phyloP scores from a whole-genome alignment of 371 early-diverging fungal genomes.

The Syncephalastrum sp. region DNA sequence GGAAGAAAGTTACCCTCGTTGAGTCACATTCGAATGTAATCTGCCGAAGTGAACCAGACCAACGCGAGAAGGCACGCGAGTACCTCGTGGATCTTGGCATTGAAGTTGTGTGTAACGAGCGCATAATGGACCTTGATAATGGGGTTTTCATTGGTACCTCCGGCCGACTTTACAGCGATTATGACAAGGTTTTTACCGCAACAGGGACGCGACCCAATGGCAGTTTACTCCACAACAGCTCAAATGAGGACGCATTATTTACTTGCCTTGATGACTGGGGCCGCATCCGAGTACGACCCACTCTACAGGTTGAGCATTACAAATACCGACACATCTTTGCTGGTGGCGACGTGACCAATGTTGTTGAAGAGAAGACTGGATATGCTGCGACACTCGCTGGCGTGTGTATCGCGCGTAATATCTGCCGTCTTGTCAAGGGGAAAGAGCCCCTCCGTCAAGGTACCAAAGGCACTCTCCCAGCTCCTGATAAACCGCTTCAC shows the following conservation, averaged over 20 bases:
- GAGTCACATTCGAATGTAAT: constrained; percentile 40
- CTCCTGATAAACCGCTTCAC: constrained; percentile 36
- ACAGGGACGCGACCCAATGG: constrained; percentile 44
- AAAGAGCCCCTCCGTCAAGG: constrained; percentile 44
- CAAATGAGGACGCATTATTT: constrained; percentile 9
- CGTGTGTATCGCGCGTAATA: constrained; percentile 50
- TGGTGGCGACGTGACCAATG: constrained; percentile 66
- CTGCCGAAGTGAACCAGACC: constrained; percentile 33
- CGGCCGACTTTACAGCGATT: constrained; percentile 31
- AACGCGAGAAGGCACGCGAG: constrained; percentile 44
- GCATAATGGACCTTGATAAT: constrained; percentile 29
- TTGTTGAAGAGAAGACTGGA: constrained; percentile 61
- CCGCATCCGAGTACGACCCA: constrained; percentile 54
- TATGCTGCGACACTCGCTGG: constrained; percentile 59
- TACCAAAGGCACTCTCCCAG: constrained; percentile 33
- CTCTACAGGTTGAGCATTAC: constrained; percentile 60
- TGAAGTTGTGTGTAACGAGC: constrained; percentile 61
- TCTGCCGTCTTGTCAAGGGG: constrained; percentile 46
- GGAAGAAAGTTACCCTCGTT: constrained; percentile 56
- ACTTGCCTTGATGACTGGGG: constrained; percentile 33
- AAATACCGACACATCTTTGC: constrained; percentile 64
- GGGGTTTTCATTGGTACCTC: constrained; percentile 25
- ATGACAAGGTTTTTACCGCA: constrained; percentile 36
- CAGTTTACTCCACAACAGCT: constrained; percentile 18
- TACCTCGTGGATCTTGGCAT: constrained; percentile 61